Conservation (phyloP, 2,329 filamentous ascomycete species). For the Pestalotiopsis sp. region DNA sequence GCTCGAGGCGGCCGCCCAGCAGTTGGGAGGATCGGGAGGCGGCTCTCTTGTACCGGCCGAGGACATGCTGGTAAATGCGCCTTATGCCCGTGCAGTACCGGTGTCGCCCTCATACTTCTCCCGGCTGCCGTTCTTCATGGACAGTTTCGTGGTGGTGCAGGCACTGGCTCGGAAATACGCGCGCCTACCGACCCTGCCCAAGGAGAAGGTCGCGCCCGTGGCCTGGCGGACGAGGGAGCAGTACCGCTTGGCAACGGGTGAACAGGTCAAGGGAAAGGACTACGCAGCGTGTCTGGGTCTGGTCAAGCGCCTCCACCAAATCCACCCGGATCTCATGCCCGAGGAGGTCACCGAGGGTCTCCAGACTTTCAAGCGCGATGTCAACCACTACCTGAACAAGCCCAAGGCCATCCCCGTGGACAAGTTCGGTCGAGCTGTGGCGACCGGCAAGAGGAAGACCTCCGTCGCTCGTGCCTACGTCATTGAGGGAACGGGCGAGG, state of each 20-base stretch:
- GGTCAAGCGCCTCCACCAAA: slow-evolving; percentile 80
- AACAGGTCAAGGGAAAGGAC: slow-evolving; percentile 74
- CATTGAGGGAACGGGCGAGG: slow-evolving; percentile 90
- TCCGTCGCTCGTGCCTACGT: slow-evolving; percentile 84
- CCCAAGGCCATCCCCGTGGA: slow-evolving; percentile 71
- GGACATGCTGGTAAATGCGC: slow-evolving; percentile 21
- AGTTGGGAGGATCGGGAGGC: neutral
- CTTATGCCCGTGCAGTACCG: slow-evolving; percentile 75
- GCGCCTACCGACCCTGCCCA: slow-evolving; percentile 69
- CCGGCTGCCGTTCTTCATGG: slow-evolving; percentile 81
- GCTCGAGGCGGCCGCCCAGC: neutral
- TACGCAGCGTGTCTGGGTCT: slow-evolving; percentile 78
- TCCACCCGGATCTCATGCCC: slow-evolving; percentile 79
- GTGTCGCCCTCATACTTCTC: slow-evolving; percentile 95
- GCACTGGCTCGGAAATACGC: slow-evolving; percentile 73
- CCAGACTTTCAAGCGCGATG: slow-evolving; percentile 71
- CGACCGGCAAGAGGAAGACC: slow-evolving; percentile 84
- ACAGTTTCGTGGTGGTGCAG: slow-evolving; percentile 76
- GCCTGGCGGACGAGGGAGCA: slow-evolving; percentile 81
- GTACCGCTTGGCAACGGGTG: slow-evolving; percentile 72
- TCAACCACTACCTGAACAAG: slow-evolving; percentile 70
- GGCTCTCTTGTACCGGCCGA: neutral
- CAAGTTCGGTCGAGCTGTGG: slow-evolving; percentile 75
- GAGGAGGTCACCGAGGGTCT: slow-evolving; percentile 68
- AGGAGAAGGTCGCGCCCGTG: slow-evolving; percentile 70